Percentiles rank a stretch among this genome's conserved stretches.
Conservation (phyloP, 345 rosid genomes). For the Lenwebbia sp. region DNA sequence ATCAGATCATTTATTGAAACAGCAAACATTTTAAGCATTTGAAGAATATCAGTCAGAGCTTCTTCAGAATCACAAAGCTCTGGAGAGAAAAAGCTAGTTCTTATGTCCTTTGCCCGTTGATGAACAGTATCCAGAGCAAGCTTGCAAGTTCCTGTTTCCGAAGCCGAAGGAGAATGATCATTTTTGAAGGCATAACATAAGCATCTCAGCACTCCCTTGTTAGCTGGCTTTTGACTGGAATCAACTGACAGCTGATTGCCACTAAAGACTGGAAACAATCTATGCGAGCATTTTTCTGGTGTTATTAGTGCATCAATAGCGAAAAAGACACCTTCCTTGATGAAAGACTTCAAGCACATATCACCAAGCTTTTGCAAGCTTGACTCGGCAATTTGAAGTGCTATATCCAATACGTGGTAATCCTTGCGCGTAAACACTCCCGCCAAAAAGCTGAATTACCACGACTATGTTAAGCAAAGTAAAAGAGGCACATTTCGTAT, state of each 20-base stretch:
- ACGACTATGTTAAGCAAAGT: slow-evolving; percentile 2
- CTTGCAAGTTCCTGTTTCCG: slow-evolving; percentile 45
- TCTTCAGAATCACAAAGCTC: slow-evolving; percentile 48
- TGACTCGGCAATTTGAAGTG: slow-evolving; percentile 58
- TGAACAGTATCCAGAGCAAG: slow-evolving; percentile 51
- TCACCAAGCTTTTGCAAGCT: slow-evolving; percentile 61
- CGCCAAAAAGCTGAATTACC: slow-evolving; percentile 67
- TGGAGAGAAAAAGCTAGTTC: slow-evolving; percentile 44
- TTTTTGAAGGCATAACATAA: slow-evolving; percentile 66
- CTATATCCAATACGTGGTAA: slow-evolving; percentile 61
- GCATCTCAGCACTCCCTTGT: slow-evolving; percentile 52
- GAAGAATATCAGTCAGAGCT: slow-evolving; percentile 77
- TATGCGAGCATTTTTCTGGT: slow-evolving; percentile 42
- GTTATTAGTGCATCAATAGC: slow-evolving; percentile 54
- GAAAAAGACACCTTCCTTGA: slow-evolving; percentile 80
- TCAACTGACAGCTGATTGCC: slow-evolving; percentile 36
- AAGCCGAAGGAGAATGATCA: slow-evolving; percentile 17
- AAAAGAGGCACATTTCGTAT: not conserved
- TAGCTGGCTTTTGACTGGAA: slow-evolving; percentile 29
- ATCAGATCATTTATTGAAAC: slow-evolving; percentile 43
- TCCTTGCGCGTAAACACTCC: slow-evolving; percentile 82
- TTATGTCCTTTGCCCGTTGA: slow-evolving; percentile 59
- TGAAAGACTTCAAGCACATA: slow-evolving; percentile 50
- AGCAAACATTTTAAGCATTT: slow-evolving; percentile 53
- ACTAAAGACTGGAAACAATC: slow-evolving; percentile 27